Conservation (phyloP, 805 yeast genomes). For the Hanseniaspora vineae region DNA sequence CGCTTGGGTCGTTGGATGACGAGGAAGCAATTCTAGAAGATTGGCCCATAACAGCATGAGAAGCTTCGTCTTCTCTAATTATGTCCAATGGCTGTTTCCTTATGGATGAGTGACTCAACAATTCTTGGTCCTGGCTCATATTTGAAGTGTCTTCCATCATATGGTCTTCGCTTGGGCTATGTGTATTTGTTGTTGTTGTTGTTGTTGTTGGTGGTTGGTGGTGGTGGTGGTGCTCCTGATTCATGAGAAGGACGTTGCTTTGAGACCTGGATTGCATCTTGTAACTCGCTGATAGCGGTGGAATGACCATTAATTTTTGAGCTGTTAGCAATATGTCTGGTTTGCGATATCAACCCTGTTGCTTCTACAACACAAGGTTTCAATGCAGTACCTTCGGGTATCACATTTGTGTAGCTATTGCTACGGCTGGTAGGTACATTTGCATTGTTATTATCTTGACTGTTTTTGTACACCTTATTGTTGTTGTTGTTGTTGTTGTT, state of each 20-base stretch:
- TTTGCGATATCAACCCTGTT: conserved; percentile 1
- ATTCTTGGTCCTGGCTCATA: not conserved
- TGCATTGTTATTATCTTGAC: not conserved
- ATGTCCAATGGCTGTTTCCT: not conserved
- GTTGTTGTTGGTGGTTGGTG: not conserved
- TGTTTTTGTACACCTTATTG: too few species aligned
- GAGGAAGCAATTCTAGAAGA: not conserved
- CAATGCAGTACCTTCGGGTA: not conserved
- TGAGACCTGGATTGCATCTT: not conserved
- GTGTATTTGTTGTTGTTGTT: not conserved
- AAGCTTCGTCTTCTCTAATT: not conserved
- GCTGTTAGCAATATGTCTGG: conserved; percentile 5
- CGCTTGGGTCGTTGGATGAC: not conserved
- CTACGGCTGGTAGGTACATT: conserved; percentile 8
- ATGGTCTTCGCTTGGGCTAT: not conserved
- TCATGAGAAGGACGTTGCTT: not conserved
- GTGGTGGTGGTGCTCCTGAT: too few species aligned
- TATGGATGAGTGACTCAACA: not conserved
- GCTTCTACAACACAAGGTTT: not conserved
- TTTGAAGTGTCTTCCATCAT: not conserved
- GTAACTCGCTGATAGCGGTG: conserved; percentile 2
- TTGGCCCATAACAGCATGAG: not conserved
- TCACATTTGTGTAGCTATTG: too few species aligned
- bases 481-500: too few species aligned
- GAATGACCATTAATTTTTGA: not conserved